A percentile compares a stretch with the other conserved stretches of the same genome.
Evolutionary conservation across 177 flowering plant genomes (phyloP).

Genomic region (Tripterygium wilfordii): DNA sequence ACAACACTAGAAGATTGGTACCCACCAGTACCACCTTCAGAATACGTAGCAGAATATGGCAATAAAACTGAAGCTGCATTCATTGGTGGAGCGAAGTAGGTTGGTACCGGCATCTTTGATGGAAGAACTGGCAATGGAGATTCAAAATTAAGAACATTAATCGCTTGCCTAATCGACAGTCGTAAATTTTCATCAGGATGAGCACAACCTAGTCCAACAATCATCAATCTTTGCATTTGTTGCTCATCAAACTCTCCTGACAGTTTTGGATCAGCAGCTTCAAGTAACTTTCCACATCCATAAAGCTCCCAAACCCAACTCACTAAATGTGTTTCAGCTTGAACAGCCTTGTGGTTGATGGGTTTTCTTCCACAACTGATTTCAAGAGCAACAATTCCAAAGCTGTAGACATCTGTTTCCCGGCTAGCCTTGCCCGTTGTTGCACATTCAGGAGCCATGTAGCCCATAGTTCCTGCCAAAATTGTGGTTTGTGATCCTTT

Average conservation of each 20-base stretch:
- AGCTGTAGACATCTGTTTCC: slow-evolving; percentile 29
- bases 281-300: slow-evolving; percentile 10
- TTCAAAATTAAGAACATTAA: slow-evolving; percentile 13
- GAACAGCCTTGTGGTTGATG: slow-evolving; percentile 1
- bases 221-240: slow-evolving; percentile 10
- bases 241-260: slow-evolving; percentile 1
- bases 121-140: slow-evolving; percentile 13
- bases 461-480: too few relatives aligned
- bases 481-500: slow-evolving; percentile 22
- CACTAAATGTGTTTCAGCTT: slow-evolving; percentile 8
- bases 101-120: slow-evolving; percentile 3
- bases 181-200: slow-evolving; percentile 7
- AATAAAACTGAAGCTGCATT: too few relatives aligned
- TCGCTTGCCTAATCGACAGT: slow-evolving; percentile 11
- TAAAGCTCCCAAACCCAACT: slow-evolving; percentile 22
- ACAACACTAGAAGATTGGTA: too few relatives aligned
- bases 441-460: too few relatives aligned
- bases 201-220: slow-evolving; percentile 24
- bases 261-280: slow-evolving; percentile 13
- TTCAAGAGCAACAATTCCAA: slow-evolving; percentile 27
- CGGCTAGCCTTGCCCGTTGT: slow-evolving; percentile 25
- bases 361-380: slow-evolving; percentile 27
- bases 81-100: too few relatives aligned
- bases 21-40: too few relatives aligned
- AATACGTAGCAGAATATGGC: too few relatives aligned